Conservation (phyloP, 2,329 filamentous ascomycete genomes). For the Alternaria alternata region DNA sequence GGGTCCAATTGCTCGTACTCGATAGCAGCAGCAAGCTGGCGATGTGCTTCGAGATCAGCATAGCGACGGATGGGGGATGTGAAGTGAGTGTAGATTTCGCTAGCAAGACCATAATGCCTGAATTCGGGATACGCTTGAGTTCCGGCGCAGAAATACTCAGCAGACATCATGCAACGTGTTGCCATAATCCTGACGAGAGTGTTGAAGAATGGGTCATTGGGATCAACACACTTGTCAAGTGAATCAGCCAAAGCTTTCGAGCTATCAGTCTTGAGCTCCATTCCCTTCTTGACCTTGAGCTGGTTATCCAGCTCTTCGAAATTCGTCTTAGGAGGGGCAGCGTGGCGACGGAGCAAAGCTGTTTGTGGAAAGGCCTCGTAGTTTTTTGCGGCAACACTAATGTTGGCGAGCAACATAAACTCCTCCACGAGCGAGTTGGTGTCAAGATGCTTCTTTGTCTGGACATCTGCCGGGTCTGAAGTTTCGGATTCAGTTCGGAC, state of each 20-base stretch:
- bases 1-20: slow-evolving; percentile 88
- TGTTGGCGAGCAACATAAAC: slow-evolving; percentile 99
- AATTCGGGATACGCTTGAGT: slow-evolving; percentile 94
- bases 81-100: slow-evolving; percentile 98
- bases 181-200: slow-evolving; percentile 97
- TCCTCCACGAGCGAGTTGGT: slow-evolving; percentile 98
- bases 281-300: slow-evolving; percentile 82
- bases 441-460: slow-evolving; percentile 91
- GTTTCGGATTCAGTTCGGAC: slow-evolving; percentile 96
- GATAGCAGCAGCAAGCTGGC: slow-evolving; percentile 94
- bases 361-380: slow-evolving; percentile 94
- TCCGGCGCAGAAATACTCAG: slow-evolving; percentile 96
- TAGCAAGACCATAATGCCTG: slow-evolving; percentile 94
- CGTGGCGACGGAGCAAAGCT: slow-evolving; percentile 90
- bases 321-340: slow-evolving; percentile 90
- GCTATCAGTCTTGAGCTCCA: slow-evolving; percentile 83
- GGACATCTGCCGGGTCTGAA: slow-evolving; percentile 93
- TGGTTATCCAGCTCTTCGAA: slow-evolving; percentile 95
- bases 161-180: slow-evolving; percentile 98
- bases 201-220: slow-evolving; percentile 93
- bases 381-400: slow-evolving; percentile 88
- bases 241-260: slow-evolving; percentile 94
- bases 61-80: slow-evolving; percentile 97
- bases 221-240: slow-evolving; percentile 82
- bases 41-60: slow-evolving; percentile 92